Evolutionary conservation across 805 yeast genomes (phyloP).

Genomic region (Starmerella khaoyaiensis): DNA sequence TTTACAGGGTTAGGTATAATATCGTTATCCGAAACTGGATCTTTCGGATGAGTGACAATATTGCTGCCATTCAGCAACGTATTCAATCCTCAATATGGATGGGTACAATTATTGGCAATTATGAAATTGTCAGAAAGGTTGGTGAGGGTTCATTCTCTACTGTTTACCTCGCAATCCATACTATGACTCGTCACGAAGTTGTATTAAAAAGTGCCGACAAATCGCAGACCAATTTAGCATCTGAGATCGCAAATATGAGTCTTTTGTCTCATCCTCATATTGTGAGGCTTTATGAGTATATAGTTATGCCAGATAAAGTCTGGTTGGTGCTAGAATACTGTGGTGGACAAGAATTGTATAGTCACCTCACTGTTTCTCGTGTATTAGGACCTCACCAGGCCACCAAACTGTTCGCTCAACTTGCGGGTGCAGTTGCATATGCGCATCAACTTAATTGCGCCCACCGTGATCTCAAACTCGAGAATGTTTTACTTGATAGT

Average conservation of each 20-base stretch:
- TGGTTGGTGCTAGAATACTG: slow-evolving; percentile 90
- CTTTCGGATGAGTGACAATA: too few species aligned
- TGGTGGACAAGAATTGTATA: slow-evolving; percentile 35
- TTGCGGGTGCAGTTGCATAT: slow-evolving; percentile 51
- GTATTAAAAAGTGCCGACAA: slow-evolving; percentile 72
- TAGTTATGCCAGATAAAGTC: slow-evolving; percentile 62
- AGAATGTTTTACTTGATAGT: slow-evolving; percentile 65
- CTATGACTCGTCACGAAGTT: slow-evolving; percentile 55
- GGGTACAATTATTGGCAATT: slow-evolving; percentile 52
- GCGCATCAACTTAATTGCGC: slow-evolving; percentile 67
- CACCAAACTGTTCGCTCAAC: slow-evolving; percentile 34
- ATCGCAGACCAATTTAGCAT: slow-evolving; percentile 70
- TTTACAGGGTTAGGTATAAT: too few species aligned
- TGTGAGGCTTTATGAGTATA: slow-evolving; percentile 72
- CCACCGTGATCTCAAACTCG: slow-evolving; percentile 70
- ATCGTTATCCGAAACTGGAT: too few species aligned
- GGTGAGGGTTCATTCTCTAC: slow-evolving; percentile 89
- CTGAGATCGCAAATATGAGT: slow-evolving; percentile 81
- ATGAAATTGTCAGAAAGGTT: slow-evolving; percentile 54
- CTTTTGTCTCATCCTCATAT: slow-evolving; percentile 76
- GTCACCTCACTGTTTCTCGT: slow-evolving; percentile 25
- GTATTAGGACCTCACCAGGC: slow-evolving; percentile 17
- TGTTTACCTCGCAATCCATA: slow-evolving; percentile 74
- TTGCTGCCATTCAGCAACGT: slow-evolving; percentile 14
- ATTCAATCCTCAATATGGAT: slow-evolving; percentile 9